phyloP scores from a whole-genome alignment of 805 yeast species.

The Barnettozyma pratensis region DNA sequence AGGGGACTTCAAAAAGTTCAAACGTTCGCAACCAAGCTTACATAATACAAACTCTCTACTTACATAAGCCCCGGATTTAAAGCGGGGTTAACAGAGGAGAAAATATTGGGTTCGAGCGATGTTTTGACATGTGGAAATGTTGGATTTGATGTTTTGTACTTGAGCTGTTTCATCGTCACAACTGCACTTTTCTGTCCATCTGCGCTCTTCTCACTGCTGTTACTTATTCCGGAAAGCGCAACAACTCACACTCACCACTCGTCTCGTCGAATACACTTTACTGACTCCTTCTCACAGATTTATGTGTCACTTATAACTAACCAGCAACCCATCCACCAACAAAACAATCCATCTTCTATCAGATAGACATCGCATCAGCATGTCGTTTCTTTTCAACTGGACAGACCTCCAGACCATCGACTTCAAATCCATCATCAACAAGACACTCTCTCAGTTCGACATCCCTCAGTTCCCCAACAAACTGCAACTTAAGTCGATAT shows the following conservation, averaged over 20 bases:
- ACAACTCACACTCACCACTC: not conserved
- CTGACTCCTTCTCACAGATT: no score
- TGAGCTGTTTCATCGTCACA: no score
- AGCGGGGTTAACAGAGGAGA: not conserved
- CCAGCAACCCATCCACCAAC: not conserved
- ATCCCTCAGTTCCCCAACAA: slow-evolving; percentile 19
- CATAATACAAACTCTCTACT: no score
- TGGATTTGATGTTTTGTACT: not conserved
- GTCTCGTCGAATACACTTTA: not conserved
- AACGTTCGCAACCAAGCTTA: no score
- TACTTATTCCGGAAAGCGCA: no score
- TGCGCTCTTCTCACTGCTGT: no score
- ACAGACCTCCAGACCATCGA: slow-evolving; percentile 16
- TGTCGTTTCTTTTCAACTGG: slow-evolving; percentile 25
- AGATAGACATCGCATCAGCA: not conserved
- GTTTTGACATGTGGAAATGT: not conserved
- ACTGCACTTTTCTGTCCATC: no score
- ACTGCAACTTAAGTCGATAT: slow-evolving; percentile 14
- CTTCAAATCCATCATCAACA: slow-evolving; percentile 19
- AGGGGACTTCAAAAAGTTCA: no score
- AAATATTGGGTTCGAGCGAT: not conserved
- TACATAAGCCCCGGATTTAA: no score
- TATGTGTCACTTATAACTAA: not conserved
- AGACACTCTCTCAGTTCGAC: slow-evolving; percentile 14
- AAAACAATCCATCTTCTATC: no score